phyloP scores from a whole-genome alignment of 2,329 filamentous ascomycete species.

The Colletotrichum endophyticum region DNA sequence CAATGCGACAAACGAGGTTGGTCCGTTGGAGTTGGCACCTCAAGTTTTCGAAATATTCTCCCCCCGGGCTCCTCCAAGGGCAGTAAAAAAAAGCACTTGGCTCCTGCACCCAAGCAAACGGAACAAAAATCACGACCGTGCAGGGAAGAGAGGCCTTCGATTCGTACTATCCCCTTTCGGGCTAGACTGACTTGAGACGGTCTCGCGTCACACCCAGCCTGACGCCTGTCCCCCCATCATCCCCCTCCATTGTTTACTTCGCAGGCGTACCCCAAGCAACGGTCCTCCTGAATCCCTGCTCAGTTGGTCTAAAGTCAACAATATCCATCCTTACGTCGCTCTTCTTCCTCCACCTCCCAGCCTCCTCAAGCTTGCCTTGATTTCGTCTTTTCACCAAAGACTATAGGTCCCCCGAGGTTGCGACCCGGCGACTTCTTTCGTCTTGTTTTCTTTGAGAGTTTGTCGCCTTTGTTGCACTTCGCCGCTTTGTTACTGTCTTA shows the following conservation, averaged over 20 bases:
- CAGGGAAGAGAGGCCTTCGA: not conserved
- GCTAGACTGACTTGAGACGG: constrained; percentile 2
- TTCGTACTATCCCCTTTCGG: constrained; percentile 10
- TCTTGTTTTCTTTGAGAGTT: constrained; percentile 15
- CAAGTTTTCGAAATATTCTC: not conserved
- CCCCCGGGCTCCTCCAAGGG: not conserved
- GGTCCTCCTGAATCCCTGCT: constrained; percentile 16
- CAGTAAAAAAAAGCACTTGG: not conserved
- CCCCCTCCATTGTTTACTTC: constrained; percentile 32
- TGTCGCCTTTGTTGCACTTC: not conserved
- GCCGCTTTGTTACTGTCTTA: constrained; percentile 14
- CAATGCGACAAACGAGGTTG: not conserved
- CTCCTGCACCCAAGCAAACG: not conserved
- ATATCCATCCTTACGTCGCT: constrained; percentile 19
- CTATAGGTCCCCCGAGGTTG: not conserved
- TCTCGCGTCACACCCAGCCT: constrained; percentile 14
- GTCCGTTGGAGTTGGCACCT: not conserved
- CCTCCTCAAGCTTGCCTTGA: constrained; percentile 13
- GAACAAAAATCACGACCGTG: constrained; percentile 6
- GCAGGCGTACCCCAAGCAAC: constrained; percentile 31
- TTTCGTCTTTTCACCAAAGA: constrained; percentile 8
- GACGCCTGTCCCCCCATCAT: constrained; percentile 20
- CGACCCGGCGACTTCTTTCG: constrained; percentile 5
- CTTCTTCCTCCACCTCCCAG: constrained; percentile 15
- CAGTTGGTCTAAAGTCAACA: constrained; percentile 18